Base-by-base conservation (phyloP, 192 early-diverging fungal species). In the Coemansia pectinata region DNA sequence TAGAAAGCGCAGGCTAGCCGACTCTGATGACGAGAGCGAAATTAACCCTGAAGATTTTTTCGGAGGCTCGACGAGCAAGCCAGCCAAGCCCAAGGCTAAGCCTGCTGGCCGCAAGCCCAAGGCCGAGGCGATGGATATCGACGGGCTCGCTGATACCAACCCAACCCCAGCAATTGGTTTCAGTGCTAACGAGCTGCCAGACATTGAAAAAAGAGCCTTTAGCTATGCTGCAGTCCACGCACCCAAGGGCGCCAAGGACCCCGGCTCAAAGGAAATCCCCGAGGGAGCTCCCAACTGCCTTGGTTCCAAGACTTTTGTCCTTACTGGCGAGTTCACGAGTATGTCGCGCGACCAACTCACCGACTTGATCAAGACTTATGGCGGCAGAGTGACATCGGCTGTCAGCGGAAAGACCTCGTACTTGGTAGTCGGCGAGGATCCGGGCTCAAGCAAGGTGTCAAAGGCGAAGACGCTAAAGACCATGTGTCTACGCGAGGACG, bases 361-460 rank as follows among this genome's bases (percentile, higher is more conserved):
- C 25, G 92, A 96, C 78, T 76, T 98, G 19, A 89, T 96, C 19
- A 98, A 93, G 80, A 85, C 91, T 3, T 93, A 95, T 74, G 94
- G 92, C 62, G 96, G 93, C 17, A 84, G 90, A 36, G 87, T 96
- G 11, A 96, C 94, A 0, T 76, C 81, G 10, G 78, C 86, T 0
- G 87, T 91, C 25, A 94, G 92, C 69, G 88, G 89, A 17, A 93
- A 90, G 71, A 99, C 98, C 1, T 87, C 88, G 0, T 98, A 89
- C 70, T 76, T 98, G 17, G 87, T 99, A 0, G 88, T 92, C 14
- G 98, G 98, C 17, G 86, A 90, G 27, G 94, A 95, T 55, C 87
- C 94, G 15, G 98, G 98, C 10, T 87, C 86, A 42, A 88, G 87
- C 52, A 99, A 99, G 73, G 71, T 91, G 9, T 85, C 87, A 27